Conservation (phyloP, 1,284 basidiomycete species). For the Vanrija pseudolonga region DNA sequence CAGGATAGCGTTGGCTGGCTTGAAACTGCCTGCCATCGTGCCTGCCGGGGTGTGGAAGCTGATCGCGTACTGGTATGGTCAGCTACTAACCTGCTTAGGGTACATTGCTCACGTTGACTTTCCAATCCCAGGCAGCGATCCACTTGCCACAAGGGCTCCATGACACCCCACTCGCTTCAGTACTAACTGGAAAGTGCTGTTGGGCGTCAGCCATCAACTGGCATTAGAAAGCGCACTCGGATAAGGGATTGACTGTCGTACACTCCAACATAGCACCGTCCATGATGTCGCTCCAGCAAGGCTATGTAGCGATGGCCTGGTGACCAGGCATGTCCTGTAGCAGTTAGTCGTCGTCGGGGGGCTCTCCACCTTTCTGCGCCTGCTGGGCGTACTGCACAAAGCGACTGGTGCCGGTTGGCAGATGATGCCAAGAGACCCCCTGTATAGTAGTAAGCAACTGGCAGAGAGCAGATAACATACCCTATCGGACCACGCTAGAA, state of each 20-base stretch:
- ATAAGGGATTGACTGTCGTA: slow-evolving; percentile 74
- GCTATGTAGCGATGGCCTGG: slow-evolving; percentile 73
- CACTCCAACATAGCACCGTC: slow-evolving; percentile 75
- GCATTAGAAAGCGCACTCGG: slow-evolving; percentile 56
- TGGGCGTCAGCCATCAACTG: background rate
- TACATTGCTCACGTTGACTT: slow-evolving; percentile 60
- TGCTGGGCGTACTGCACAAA: slow-evolving; percentile 23
- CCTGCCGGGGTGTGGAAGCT: slow-evolving; percentile 71
- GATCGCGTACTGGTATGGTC: slow-evolving; percentile 66
- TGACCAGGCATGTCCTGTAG: slow-evolving; percentile 69
- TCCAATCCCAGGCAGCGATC: slow-evolving; percentile 77
- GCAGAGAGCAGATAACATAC: slow-evolving; percentile 55
- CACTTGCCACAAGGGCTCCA: slow-evolving; percentile 77
- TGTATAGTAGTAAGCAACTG: slow-evolving; percentile 56
- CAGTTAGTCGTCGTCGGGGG: slow-evolving; percentile 14
- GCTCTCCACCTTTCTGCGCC: background rate
- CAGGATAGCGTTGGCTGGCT: slow-evolving; percentile 45
- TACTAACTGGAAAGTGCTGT: slow-evolving; percentile 77
- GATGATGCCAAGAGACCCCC: slow-evolving; percentile 73
- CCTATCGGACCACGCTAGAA: slow-evolving; percentile 83
- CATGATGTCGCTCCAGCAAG: slow-evolving; percentile 76
- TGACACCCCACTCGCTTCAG: slow-evolving; percentile 67
- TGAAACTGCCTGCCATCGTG: slow-evolving; percentile 63
- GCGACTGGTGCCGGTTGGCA: slow-evolving; percentile 60
- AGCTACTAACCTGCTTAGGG: background rate